phyloP scores from a whole-genome alignment of 1,139 yeast species.

The Lizanozyma gosingica region DNA sequence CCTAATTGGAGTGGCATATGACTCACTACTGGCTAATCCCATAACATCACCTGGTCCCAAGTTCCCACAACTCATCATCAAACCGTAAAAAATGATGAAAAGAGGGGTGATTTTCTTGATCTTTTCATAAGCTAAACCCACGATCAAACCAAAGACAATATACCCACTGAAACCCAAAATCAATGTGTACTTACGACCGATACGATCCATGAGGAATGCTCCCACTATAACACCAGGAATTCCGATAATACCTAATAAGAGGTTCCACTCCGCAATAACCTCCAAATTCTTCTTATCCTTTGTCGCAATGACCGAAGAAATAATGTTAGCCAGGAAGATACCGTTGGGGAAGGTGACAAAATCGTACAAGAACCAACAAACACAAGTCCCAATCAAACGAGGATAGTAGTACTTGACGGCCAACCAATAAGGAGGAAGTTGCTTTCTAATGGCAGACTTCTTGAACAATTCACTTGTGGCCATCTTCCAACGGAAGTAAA shows the following conservation, averaged over 20 bases:
- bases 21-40: constrained; percentile 62
- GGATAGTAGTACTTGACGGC: constrained; percentile 48
- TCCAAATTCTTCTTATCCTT: constrained; percentile 26
- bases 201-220: constrained; percentile 41
- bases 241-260: constrained; percentile 42
- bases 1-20: constrained; percentile 67
- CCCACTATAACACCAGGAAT: constrained; percentile 56
- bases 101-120: constrained; percentile 41
- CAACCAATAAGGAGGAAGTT: constrained; percentile 43
- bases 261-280: constrained; percentile 49
- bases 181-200: constrained; percentile 52
- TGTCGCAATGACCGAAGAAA: constrained; percentile 31
- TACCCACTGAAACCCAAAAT: constrained; percentile 52
- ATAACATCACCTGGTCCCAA: constrained; percentile 72
- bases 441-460: constrained; percentile 40
- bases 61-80: constrained; percentile 54
- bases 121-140: constrained; percentile 46
- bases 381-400: constrained; percentile 46
- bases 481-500: constrained; percentile 64
- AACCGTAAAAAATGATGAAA: constrained; percentile 51
- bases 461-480: constrained; percentile 54
- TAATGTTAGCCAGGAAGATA: constrained; percentile 46
- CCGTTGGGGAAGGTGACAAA: constrained; percentile 62
- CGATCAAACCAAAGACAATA: constrained; percentile 49
- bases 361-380: constrained; percentile 57